These are phyloP conservation scores for Chenopodium quinoa DNA, from an alignment of 148 eudicot species.

Conservation along the genomic window DNA sequence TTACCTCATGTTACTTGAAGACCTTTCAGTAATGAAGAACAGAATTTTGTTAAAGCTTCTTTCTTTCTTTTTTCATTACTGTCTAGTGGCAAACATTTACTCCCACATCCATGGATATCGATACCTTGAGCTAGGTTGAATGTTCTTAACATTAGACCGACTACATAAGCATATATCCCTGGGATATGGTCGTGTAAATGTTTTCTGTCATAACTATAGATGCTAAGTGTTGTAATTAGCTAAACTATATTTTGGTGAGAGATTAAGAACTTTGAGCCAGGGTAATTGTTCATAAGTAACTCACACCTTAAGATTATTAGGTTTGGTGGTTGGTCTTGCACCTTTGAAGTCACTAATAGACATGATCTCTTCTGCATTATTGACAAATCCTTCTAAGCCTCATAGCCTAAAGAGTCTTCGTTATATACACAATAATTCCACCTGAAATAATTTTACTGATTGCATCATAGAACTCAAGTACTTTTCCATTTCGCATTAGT, in stretches of 20 bases:
- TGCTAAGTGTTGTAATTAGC: no score
- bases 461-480: constrained; percentile 30
- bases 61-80: no score
- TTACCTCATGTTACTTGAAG: neutral
- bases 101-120: neutral
- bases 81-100: neutral
- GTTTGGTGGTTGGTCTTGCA: no score
- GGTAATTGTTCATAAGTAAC: no score
- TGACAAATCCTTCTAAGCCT: constrained; percentile 3
- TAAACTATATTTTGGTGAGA: no score
- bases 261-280: no score
- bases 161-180: neutral
- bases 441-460: neutral
- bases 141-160: neutral
- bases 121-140: neutral
- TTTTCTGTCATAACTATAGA: no score
- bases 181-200: neutral
- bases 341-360: no score
- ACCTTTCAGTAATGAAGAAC: neutral
- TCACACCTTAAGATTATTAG: no score
- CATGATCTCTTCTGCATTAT: constrained; percentile 18
- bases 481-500: constrained; percentile 50
- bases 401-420: constrained; percentile 4
- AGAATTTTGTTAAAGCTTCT: neutral
- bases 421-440: constrained; percentile 16